Percentiles rank a stretch among this genome's conserved stretches.
These are phyloP conservation scores for Sclerotinia sclerotiorum DNA, from an alignment of 2,329 filamentous ascomycete species.

Conservation along the genomic window DNA sequence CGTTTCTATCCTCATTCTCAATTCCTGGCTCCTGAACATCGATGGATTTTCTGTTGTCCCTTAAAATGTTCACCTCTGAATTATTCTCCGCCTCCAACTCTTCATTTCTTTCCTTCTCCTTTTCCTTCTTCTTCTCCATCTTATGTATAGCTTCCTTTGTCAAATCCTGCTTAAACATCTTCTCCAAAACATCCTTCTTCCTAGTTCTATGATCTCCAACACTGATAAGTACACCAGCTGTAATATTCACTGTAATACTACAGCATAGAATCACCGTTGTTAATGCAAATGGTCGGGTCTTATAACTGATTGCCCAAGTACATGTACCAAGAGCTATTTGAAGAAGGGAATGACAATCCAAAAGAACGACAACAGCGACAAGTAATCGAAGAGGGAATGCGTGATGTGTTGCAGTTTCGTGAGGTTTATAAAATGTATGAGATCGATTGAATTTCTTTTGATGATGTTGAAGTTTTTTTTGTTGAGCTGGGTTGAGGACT, in stretches of 20 bases:
- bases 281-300: constrained; percentile 65
- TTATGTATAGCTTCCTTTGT: constrained; percentile 61
- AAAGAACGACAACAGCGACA: constrained; percentile 72
- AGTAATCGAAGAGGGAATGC: constrained; percentile 75
- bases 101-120: constrained; percentile 18
- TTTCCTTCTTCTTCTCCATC: constrained; percentile 42
- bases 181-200: constrained; percentile 82
- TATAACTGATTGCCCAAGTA: constrained; percentile 77
- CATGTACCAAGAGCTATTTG: constrained; percentile 77
- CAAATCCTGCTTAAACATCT: constrained; percentile 73
- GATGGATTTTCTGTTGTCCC: neutral
- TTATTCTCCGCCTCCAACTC: constrained; percentile 4
- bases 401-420: constrained; percentile 79
- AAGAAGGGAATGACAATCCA: constrained; percentile 76
- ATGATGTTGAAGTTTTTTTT: constrained; percentile 70
- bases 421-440: constrained; percentile 86
- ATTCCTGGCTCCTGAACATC: too few species aligned
- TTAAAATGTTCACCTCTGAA: neutral
- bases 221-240: constrained; percentile 72
- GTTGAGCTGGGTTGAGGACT: constrained; percentile 65
- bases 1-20: neutral
- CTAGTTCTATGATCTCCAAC: constrained; percentile 73
- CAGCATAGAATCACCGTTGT: constrained; percentile 80
- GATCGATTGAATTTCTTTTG: constrained; percentile 77
- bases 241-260: constrained; percentile 75